These are phyloP conservation scores for Phaeophleospora eucalypticola DNA, from an alignment of 2,329 filamentous ascomycete species.

Conservation along the genomic window DNA sequence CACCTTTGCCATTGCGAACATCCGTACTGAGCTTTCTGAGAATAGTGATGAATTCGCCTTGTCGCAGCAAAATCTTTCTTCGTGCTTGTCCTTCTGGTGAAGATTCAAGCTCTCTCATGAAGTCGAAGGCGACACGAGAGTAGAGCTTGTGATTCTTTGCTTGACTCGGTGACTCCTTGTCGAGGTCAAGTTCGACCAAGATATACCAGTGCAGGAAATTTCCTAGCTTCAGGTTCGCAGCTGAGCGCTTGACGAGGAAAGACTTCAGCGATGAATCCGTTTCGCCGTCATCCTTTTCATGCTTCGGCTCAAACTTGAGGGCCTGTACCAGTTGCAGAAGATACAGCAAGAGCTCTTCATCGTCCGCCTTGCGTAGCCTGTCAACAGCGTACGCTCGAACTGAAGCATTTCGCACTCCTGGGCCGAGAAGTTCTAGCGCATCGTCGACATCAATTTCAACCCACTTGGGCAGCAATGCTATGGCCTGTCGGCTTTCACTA, in stretches of 20 bases:
- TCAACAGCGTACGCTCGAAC: slow-evolving; percentile 93
- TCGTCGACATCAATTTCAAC: slow-evolving; percentile 96
- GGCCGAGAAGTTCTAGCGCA: slow-evolving; percentile 86
- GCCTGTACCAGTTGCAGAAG: slow-evolving; percentile 92
- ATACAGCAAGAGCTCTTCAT: slow-evolving; percentile 86
- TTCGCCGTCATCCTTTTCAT: slow-evolving; percentile 38
- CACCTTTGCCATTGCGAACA: slow-evolving; percentile 74
- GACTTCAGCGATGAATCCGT: slow-evolving; percentile 79
- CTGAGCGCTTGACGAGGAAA: slow-evolving; percentile 84
- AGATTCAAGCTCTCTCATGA: slow-evolving; percentile 81
- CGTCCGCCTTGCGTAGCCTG: slow-evolving; percentile 83
- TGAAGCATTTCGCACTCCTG: slow-evolving; percentile 81
- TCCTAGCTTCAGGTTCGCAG: slow-evolving; percentile 81
- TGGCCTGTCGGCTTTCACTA: slow-evolving; percentile 80
- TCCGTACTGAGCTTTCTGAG: slow-evolving; percentile 86
- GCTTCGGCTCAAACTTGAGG: slow-evolving; percentile 79
- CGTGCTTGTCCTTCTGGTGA: slow-evolving; percentile 66
- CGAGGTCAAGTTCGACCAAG: slow-evolving; percentile 87
- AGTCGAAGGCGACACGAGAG: slow-evolving; percentile 89
- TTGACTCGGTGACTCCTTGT: slow-evolving; percentile 60
- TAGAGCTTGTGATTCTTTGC: slow-evolving; percentile 74
- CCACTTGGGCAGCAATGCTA: slow-evolving; percentile 87
- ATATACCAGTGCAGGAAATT: slow-evolving; percentile 98
- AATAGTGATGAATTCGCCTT: slow-evolving; percentile 84
- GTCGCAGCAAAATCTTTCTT: slow-evolving; percentile 72